These are phyloP conservation scores for Ceratocystis colombiana DNA, from an alignment of 2,329 filamentous ascomycete species.

Conservation along the genomic window DNA sequence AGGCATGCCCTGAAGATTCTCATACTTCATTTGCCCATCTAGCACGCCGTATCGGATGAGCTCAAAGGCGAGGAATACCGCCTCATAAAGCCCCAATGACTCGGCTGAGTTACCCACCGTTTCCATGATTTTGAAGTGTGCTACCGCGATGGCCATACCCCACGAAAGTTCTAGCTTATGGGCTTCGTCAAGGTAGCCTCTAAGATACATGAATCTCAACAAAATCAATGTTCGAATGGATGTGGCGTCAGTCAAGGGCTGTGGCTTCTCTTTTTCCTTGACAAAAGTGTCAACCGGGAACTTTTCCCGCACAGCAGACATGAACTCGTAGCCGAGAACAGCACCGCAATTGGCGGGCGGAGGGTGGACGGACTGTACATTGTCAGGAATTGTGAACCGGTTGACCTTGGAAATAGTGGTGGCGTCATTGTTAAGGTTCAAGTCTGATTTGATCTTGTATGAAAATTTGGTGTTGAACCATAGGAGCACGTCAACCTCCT, in stretches of 20 bases:
- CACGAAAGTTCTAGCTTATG: conserved; percentile 67
- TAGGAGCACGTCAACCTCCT: conserved; percentile 63
- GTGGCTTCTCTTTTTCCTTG: conserved; percentile 46
- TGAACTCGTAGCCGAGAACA: conserved; percentile 49
- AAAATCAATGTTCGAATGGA: conserved; percentile 62
- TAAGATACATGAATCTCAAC: conserved; percentile 82
- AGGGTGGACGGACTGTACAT: conserved; percentile 19
- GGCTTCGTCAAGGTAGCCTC: conserved; percentile 68
- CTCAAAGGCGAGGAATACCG: conserved; percentile 74
- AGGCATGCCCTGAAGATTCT: conserved; percentile 46
- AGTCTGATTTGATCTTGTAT: conserved; percentile 43
- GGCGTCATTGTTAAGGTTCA: conserved; percentile 16
- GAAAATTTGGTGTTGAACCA: conserved; percentile 72
- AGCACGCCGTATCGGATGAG: conserved; percentile 70
- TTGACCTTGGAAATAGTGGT: conserved; percentile 54
- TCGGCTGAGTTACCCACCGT: conserved; percentile 39
- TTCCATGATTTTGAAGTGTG: conserved; percentile 53
- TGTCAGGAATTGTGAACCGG: conserved; percentile 34
- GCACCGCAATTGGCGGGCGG: conserved; percentile 31
- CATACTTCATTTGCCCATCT: conserved; percentile 53
- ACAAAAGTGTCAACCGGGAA: conserved; percentile 61
- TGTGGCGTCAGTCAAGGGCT: conserved; percentile 55
- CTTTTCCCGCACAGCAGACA: conserved; percentile 56
- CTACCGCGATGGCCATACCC: conserved; percentile 68
- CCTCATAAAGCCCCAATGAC: conserved; percentile 55